Conservation (phyloP, 2,329 filamentous ascomycete genomes). For the Graphilbum ipis-grandicollis region DNA sequence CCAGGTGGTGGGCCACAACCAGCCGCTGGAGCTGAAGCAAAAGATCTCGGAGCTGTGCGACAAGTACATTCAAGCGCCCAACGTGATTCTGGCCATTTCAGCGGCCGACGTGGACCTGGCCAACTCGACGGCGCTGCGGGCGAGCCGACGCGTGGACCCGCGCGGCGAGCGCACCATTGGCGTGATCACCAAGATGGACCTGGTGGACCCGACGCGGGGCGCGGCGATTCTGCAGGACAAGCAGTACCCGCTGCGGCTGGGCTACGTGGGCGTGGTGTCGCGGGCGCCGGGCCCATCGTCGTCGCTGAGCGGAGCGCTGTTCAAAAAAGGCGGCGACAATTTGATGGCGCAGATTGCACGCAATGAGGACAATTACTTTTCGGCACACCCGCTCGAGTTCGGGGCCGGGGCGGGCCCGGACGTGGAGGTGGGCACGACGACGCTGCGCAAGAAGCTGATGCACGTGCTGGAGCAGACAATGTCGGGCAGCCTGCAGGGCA, state of each 20-base stretch:
- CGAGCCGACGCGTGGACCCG: conserved; percentile 82
- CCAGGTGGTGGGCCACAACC: conserved; percentile 80
- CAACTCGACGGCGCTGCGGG: conserved; percentile 82
- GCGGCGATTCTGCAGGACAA: conserved; percentile 65
- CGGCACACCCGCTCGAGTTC: conserved; percentile 64
- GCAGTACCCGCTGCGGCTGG: conserved; percentile 87
- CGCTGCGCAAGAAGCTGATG: conserved; percentile 89
- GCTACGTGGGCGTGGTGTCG: conserved; percentile 90
- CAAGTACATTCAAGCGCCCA: conserved; percentile 92
- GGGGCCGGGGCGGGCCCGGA: conserved; percentile 55
- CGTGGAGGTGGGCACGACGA: conserved; percentile 67
- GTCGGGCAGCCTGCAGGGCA: conserved; percentile 78
- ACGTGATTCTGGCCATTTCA: conserved; percentile 92
- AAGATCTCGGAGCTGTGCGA: conserved; percentile 94
- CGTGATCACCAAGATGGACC: conserved; percentile 98
- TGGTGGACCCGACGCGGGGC: conserved; percentile 72
- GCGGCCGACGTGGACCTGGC: conserved; percentile 94
- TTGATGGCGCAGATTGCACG: conserved; percentile 66
- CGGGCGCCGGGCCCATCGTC: conserved; percentile 46
- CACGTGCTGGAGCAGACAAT: conserved; percentile 92
- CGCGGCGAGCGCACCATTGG: conserved; percentile 92
- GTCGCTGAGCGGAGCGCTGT: conserved; percentile 43
- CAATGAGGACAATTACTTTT: conserved; percentile 81
- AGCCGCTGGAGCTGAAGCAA: conserved; percentile 80
- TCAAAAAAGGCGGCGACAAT: conserved; percentile 46